Percentiles rank a stretch among this genome's conserved stretches.
These are phyloP conservation scores for Ceratocystis papillata DNA, from an alignment of 2,329 filamentous ascomycete species.

Conservation along the genomic window DNA sequence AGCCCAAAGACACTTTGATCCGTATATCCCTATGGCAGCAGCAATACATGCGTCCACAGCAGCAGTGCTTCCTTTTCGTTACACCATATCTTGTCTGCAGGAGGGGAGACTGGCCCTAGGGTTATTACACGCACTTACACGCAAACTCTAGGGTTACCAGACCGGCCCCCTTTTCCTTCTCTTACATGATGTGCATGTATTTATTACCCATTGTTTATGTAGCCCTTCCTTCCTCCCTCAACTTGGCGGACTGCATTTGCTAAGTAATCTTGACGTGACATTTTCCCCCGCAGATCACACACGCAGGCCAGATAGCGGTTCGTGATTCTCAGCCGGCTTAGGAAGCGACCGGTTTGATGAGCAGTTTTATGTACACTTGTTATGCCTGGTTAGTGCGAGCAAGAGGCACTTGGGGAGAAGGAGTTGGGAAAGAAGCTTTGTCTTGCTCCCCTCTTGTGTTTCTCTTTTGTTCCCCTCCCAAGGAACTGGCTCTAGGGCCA, in stretches of 20 bases:
- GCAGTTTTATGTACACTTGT: neutral
- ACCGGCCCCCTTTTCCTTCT: neutral
- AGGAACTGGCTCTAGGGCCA: neutral
- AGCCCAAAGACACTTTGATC: too few species aligned
- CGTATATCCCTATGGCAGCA: too few species aligned
- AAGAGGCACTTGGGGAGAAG: neutral
- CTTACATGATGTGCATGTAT: neutral
- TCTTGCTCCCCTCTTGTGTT: neutral
- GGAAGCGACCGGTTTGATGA: slow-evolving; percentile 4
- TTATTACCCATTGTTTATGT: neutral
- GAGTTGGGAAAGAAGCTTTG: neutral
- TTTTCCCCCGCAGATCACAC: neutral
- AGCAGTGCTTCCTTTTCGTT: too few species aligned
- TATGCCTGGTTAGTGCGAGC: neutral
- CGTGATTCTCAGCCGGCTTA: neutral
- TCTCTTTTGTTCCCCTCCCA: neutral
- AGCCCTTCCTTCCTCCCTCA: neutral
- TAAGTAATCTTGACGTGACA: neutral
- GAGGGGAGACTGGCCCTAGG: too few species aligned
- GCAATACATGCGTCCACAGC: too few species aligned
- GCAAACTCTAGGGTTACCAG: too few species aligned
- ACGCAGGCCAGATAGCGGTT: neutral
- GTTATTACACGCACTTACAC: too few species aligned
- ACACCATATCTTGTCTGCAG: too few species aligned
- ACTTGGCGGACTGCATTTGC: neutral